Conservation (phyloP, 768 basidiomycete species). For the Termitomyces sp. region DNA sequence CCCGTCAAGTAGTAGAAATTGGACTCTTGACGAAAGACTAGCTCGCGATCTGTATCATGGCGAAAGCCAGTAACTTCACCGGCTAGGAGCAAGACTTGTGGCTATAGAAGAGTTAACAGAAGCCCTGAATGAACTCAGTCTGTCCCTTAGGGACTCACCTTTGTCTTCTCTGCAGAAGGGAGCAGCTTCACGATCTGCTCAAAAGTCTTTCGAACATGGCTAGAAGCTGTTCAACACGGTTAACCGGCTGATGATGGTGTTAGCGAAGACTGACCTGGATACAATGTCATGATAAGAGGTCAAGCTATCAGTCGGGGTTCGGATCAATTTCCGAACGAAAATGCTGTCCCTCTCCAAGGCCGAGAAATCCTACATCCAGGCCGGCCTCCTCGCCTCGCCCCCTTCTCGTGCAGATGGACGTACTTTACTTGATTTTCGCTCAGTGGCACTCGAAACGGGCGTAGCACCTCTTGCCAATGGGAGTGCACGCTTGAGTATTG, state of each 20-base stretch:
- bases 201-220: constrained; percentile 51
- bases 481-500: constrained; percentile 75
- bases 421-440: constrained; percentile 60
- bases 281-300: constrained; percentile 7
- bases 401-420: constrained; percentile 82
- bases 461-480: constrained; percentile 83
- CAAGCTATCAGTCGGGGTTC: constrained; percentile 13
- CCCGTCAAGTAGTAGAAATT: constrained; percentile 91
- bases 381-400: constrained; percentile 55
- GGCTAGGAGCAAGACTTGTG: constrained; percentile 67
- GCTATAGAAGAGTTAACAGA: constrained; percentile 34
- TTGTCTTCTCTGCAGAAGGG: constrained; percentile 46
- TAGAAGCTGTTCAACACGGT: constrained; percentile 4
- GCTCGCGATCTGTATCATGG: constrained; percentile 85
- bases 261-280: constrained; percentile 11
- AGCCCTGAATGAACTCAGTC: too few relatives aligned
- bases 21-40: constrained; percentile 67
- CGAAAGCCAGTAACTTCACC: constrained; percentile 64
- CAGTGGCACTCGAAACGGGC: constrained; percentile 73
- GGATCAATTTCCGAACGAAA: constrained; percentile 12
- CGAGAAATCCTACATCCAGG: constrained; percentile 73
- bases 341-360: constrained; percentile 65
- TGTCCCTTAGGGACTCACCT: too few relatives aligned
- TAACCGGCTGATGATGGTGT: background rate
- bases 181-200: constrained; percentile 48